Evolutionary conservation across 371 early-diverging fungal species (phyloP), one percentile per base, ranked within the genome.

Genomic region (Saksenaea oblongispora): DNA sequence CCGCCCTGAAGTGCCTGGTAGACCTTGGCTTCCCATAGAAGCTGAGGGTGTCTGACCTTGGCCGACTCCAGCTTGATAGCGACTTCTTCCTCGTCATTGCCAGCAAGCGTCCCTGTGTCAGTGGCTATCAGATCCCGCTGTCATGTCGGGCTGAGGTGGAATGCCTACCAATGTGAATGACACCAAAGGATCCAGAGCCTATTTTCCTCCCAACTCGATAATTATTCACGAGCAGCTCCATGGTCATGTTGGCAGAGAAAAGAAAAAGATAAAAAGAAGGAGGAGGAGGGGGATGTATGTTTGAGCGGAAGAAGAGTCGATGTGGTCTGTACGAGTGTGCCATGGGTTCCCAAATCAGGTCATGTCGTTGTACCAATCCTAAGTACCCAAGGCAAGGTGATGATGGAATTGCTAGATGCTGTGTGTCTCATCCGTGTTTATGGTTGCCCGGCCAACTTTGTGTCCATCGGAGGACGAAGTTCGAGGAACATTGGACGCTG

Each of bases 1-100:
- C 95, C 96, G 44, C 98, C 98, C 24, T 94, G 92, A 42, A 98
- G 82, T 27, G 91, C 84, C 76, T 92, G 93, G 86, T 97, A 97
- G 36, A 97, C 96, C 73, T 92, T 90, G 44, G 97, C 93, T 75
- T 98, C 98, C 74, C 97, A 97, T 80, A 97, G 97, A 36, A 99
- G 83, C 76, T 98, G 98, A 47, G 97, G 98, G 72, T 97, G 97
- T 74, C 90, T 92, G 26, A 95, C 95, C 74, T 91, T 92, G 59
- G 91, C 86, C 26, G 92, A 88, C 77, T 98, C 98, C 51, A 98
- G 80, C 79, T 98, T 99, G 76, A 97, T 93, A 60, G 97, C 99
- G 5, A 98, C 95, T 73, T 98, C 96, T 73, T 31, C 31, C 4
- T 31, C 31, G 31, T 31, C 31, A 31, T 31, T n/a, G n/a, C n/a